Percentiles rank a stretch among this genome's conserved stretches.
Conservation (phyloP, 768 basidiomycete species). For the Pleurotus cornucopiae region DNA sequence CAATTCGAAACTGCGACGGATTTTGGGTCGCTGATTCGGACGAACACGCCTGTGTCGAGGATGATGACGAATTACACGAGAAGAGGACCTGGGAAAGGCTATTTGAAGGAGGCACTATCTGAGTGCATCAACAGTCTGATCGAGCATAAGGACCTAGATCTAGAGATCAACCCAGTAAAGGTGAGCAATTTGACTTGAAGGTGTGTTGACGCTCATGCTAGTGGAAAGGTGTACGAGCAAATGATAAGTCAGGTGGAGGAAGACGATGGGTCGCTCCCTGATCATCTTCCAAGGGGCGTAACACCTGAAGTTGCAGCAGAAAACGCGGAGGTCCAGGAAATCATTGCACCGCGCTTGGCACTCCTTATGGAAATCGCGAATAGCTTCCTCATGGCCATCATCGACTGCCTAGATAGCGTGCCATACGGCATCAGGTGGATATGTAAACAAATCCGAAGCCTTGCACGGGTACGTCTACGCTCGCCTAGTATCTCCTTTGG, state of each 20-base stretch:
- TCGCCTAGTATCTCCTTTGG: conserved; percentile 2
- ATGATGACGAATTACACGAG: conserved; percentile 99
- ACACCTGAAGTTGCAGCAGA: conserved; percentile 89
- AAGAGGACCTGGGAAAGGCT: conserved; percentile 95
- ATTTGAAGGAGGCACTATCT: conserved; percentile 93
- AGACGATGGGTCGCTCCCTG: conserved; percentile 86
- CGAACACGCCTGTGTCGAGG: conserved; percentile 96
- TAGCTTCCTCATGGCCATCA: conserved; percentile 93
- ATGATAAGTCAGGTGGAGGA: conserved; percentile 99
- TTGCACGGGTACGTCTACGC: conserved; percentile 73
- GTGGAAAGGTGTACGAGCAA: conserved; percentile 88
- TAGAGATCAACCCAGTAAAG: conserved; percentile 99
- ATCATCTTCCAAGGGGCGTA: conserved; percentile 88
- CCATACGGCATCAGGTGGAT: conserved; percentile 99
- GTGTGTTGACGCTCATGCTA: not conserved
- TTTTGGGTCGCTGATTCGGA: conserved; percentile 93
- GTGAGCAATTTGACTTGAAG: conserved; percentile 31
- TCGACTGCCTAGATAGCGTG: conserved; percentile 96
- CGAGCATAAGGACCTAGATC: conserved; percentile 97
- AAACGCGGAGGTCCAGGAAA: conserved; percentile 93
- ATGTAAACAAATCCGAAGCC: conserved; percentile 96
- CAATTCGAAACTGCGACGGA: conserved; percentile 99
- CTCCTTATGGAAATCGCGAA: conserved; percentile 99
- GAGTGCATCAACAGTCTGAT: conserved; percentile 98
- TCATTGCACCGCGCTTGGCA: conserved; percentile 92